Conservation (phyloP, 495 filamentous ascomycete species). For the Friedmanniomyces endolithicus region DNA sequence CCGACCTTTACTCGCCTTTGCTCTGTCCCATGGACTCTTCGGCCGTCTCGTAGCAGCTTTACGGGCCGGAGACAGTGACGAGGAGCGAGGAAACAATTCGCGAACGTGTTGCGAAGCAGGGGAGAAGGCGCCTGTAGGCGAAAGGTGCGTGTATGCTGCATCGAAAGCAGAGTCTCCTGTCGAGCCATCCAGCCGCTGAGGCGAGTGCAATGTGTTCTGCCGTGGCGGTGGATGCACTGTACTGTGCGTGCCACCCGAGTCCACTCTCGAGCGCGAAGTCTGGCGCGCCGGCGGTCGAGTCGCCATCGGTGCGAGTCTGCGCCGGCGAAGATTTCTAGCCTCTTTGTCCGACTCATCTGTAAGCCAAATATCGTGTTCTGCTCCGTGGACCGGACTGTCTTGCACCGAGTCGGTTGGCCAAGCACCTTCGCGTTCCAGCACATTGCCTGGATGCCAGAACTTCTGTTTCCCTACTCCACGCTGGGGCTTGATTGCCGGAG, state of each 20-base stretch:
- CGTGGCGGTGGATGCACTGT: neutral
- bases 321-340: neutral
- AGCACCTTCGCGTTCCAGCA: conserved; percentile 5
- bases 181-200: conserved; percentile 1
- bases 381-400: neutral
- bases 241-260: conserved; percentile 1
- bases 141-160: neutral
- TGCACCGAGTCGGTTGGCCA: conserved; percentile 14
- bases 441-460: conserved; percentile 7
- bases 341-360: conserved; percentile 8
- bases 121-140: neutral
- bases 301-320: neutral
- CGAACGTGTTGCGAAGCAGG: conserved; percentile 13
- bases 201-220: neutral
- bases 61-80: conserved; percentile 10
- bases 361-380: conserved; percentile 15
- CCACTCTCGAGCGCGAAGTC: conserved; percentile 10
- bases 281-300: conserved; percentile 10
- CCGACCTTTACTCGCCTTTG: neutral
- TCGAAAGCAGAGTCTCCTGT: conserved; percentile 6
- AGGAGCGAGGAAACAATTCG: conserved; percentile 14
- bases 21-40: conserved; percentile 7
- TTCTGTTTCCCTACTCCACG: conserved; percentile 4
- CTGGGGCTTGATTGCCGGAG: neutral
- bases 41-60: neutral